Conservation (phyloP, 352 stramenopile species). For the Plasmopara viticola region DNA sequence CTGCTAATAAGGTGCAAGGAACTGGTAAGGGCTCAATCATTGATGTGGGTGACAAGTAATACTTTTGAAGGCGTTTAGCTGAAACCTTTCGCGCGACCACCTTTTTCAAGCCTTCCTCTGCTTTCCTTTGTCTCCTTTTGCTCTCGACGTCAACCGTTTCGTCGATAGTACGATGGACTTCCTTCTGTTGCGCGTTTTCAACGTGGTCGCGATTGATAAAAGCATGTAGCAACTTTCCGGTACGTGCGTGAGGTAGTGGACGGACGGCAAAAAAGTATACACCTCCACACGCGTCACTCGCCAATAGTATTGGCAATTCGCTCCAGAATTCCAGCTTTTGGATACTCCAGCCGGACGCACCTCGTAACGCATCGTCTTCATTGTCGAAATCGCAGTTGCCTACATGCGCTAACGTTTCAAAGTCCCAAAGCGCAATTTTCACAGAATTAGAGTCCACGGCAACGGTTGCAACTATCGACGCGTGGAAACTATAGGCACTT, state of each 20-base stretch:
- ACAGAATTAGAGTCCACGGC: slow-evolving; percentile 21
- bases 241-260: slow-evolving; percentile 33
- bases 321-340: slow-evolving; percentile 60
- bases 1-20: background rate
- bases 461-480: slow-evolving; percentile 60
- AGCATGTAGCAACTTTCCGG: slow-evolving; percentile 45
- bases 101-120: too few species aligned
- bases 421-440: slow-evolving; percentile 68
- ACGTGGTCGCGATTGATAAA: slow-evolving; percentile 42
- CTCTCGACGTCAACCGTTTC: slow-evolving; percentile 1
- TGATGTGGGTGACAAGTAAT: background rate
- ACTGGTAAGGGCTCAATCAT: slow-evolving; percentile 4
- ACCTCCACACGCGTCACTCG: slow-evolving; percentile 34
- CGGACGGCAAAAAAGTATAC: slow-evolving; percentile 58
- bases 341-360: slow-evolving; percentile 14
- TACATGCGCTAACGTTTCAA: slow-evolving; percentile 56
- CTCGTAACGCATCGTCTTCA: slow-evolving; percentile 9
- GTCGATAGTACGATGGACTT: slow-evolving; percentile 5
- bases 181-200: background rate
- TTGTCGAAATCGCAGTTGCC: slow-evolving; percentile 27
- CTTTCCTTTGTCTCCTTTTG: slow-evolving; percentile 18
- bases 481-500: slow-evolving; percentile 62
- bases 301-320: slow-evolving; percentile 59
- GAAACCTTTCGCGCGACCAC: too few species aligned
- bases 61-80: too few species aligned